Evolutionary conservation across 495 filamentous ascomycete species (phyloP).

Genomic region (Hypoxylon perforatum): DNA sequence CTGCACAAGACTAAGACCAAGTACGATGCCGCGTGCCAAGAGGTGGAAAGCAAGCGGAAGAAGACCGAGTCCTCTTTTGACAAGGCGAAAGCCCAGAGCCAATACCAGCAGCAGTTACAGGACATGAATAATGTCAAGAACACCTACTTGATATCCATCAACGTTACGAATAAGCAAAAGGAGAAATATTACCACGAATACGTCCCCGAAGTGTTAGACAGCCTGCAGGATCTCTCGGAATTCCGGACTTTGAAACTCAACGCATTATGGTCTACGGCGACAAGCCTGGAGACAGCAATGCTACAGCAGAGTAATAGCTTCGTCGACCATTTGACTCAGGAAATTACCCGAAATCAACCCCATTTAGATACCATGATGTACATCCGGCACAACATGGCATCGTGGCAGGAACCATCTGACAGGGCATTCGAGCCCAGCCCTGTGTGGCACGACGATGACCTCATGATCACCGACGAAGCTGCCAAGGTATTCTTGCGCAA

Average conservation of each 20-base stretch:
- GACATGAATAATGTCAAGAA: constrained; percentile 99
- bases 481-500: constrained; percentile 94
- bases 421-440: constrained; percentile 93
- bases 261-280: constrained; percentile 81
- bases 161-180: constrained; percentile 95
- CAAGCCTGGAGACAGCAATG: constrained; percentile 78
- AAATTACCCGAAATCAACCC: constrained; percentile 90
- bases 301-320: constrained; percentile 77
- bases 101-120: constrained; percentile 86
- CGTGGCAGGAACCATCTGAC: constrained; percentile 83
- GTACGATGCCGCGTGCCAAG: constrained; percentile 93
- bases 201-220: constrained; percentile 91
- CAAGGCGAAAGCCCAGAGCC: constrained; percentile 85
- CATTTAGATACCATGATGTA: constrained; percentile 97
- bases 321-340: constrained; percentile 74
- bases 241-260: constrained; percentile 86
- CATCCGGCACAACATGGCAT: constrained; percentile 84
- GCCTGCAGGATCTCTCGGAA: constrained; percentile 90
- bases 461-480: constrained; percentile 81
- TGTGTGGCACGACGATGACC: constrained; percentile 94
- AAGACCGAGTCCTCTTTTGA: constrained; percentile 93
- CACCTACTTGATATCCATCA: constrained; percentile 93
- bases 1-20: constrained; percentile 90
- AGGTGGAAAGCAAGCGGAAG: constrained; percentile 93
- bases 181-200: constrained; percentile 98